phyloP scores from a whole-genome alignment of 2,329 filamentous ascomycete genomes.

The Colletotrichum tropicicola region DNA sequence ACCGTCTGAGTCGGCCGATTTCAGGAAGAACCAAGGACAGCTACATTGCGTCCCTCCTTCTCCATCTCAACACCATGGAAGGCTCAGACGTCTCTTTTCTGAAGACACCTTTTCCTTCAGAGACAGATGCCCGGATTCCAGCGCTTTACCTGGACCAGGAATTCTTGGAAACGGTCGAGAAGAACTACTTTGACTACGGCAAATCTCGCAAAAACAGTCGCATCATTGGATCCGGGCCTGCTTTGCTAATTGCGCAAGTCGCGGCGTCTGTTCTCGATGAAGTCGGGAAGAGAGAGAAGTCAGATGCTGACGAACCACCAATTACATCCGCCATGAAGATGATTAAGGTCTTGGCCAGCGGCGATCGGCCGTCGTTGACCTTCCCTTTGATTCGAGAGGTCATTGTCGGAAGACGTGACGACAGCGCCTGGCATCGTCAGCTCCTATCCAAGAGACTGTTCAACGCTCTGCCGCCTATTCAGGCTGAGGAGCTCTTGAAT shows the following conservation, averaged over 20 bases:
- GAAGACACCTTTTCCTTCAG: background rate
- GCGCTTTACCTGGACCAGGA: slow-evolving; percentile 11
- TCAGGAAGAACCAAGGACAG: background rate
- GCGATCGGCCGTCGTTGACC: slow-evolving; percentile 12
- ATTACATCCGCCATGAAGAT: background rate
- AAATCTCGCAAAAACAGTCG: no score
- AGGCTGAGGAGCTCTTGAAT: background rate
- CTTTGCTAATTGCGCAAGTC: background rate
- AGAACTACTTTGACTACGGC: no score
- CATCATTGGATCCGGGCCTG: background rate
- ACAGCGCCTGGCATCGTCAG: slow-evolving; percentile 16
- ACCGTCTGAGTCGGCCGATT: slow-evolving; percentile 18
- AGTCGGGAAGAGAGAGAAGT: background rate
- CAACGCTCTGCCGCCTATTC: background rate
- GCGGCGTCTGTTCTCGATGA: background rate
- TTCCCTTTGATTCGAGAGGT: slow-evolving; percentile 1
- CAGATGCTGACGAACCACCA: background rate
- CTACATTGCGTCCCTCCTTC: background rate
- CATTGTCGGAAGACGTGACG: background rate
- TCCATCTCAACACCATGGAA: background rate
- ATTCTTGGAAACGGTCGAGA: background rate
- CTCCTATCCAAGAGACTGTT: slow-evolving; percentile 2
- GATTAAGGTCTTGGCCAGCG: background rate
- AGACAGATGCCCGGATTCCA: background rate
- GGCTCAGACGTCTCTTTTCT: background rate